phyloP scores from a whole-genome alignment of 2,329 filamentous ascomycete genomes.

The Seiridium unicorne region DNA sequence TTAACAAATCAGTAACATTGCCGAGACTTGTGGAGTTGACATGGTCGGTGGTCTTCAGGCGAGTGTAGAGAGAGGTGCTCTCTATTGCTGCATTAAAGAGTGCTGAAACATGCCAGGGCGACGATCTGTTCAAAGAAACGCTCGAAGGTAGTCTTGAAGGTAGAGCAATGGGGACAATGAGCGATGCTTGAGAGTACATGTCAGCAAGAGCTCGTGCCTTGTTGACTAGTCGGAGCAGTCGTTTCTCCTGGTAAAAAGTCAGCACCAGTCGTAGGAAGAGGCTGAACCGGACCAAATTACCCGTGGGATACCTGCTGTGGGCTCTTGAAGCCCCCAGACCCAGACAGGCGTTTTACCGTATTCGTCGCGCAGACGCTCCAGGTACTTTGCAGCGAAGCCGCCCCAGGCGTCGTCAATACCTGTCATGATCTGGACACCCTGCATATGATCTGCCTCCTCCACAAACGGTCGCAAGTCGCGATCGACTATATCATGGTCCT shows the following conservation, averaged over 20 bases:
- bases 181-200: slow-evolving; percentile 68
- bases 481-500: slow-evolving; percentile 83
- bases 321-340: slow-evolving; percentile 80
- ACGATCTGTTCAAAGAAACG: slow-evolving; percentile 59
- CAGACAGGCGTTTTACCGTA: slow-evolving; percentile 85
- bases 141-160: slow-evolving; percentile 55
- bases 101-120: slow-evolving; percentile 78
- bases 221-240: slow-evolving; percentile 67
- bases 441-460: slow-evolving; percentile 91
- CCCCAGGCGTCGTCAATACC: slow-evolving; percentile 78
- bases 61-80: slow-evolving; percentile 72
- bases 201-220: slow-evolving; percentile 69
- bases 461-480: slow-evolving; percentile 85
- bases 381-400: slow-evolving; percentile 70
- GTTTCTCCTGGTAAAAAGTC: slow-evolving; percentile 49
- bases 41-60: slow-evolving; percentile 51
- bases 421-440: slow-evolving; percentile 78
- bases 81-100: slow-evolving; percentile 76
- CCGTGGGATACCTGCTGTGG: slow-evolving; percentile 48
- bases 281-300: slow-evolving; percentile 35
- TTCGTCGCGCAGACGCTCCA: slow-evolving; percentile 82
- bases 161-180: slow-evolving; percentile 73
- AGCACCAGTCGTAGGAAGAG: not conserved
- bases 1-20: slow-evolving; percentile 65
- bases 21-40: slow-evolving; percentile 52